Evolutionary conservation across 768 basidiomycete genomes (phyloP).

Genomic region (Guyanaporus albipodus): DNA sequence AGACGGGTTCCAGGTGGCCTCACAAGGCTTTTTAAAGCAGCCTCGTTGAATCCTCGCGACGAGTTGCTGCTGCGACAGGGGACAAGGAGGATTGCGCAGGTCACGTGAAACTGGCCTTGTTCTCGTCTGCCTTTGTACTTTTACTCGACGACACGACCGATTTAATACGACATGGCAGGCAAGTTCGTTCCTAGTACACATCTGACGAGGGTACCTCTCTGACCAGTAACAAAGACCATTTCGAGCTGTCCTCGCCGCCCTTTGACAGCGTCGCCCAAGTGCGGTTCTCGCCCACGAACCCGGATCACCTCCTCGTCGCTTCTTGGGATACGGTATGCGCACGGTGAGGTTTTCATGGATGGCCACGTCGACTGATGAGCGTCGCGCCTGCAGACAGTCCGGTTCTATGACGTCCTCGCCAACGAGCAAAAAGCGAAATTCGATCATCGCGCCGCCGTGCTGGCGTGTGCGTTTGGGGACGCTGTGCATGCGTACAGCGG

Average conservation of each 20-base stretch:
- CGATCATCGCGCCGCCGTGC: conserved; percentile 83
- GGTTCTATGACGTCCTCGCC: conserved; percentile 50
- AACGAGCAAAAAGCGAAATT: conserved; percentile 77
- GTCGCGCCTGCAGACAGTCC: conserved; percentile 51
- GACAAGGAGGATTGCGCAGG: background rate
- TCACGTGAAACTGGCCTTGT: conserved; percentile 7
- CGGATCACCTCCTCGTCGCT: conserved; percentile 75
- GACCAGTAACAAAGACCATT: conserved; percentile 29
- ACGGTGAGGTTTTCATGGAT: conserved; percentile 2
- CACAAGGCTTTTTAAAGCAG: too few relatives aligned
- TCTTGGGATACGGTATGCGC: conserved; percentile 79
- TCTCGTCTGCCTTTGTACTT: background rate
- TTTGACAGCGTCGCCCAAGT: conserved; percentile 84
- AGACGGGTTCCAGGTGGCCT: too few relatives aligned
- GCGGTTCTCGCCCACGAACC: conserved; percentile 75
- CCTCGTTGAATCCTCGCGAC: conserved; percentile 4
- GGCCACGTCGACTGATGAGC: conserved; percentile 25
- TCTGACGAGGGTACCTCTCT: too few relatives aligned
- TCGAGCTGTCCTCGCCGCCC: conserved; percentile 61
- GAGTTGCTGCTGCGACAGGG: too few relatives aligned
- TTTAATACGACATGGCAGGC: conserved; percentile 25
- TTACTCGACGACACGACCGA: too few relatives aligned
- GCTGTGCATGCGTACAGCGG: conserved; percentile 73
- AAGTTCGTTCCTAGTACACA: background rate
- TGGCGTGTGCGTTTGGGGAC: conserved; percentile 76